A percentile compares a stretch with the other conserved stretches of the same genome.
Conservation (phyloP, 2,329 filamentous ascomycete species). For the Dissoconium aciculare region DNA sequence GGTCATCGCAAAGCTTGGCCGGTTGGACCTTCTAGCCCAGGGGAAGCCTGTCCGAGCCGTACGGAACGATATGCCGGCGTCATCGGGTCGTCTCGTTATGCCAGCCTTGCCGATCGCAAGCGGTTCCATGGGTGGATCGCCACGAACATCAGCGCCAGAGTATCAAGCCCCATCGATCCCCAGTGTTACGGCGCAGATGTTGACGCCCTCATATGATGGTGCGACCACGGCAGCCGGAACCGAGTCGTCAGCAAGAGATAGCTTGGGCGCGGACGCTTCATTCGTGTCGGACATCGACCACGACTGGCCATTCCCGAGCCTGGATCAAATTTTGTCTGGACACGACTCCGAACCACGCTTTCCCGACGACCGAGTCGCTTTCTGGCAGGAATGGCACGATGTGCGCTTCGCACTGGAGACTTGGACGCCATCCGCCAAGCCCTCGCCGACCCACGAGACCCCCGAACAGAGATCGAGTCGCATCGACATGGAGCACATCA, state of each 20-base stretch:
- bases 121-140: too few species aligned
- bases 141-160: too few species aligned
- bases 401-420: slow-evolving; percentile 60
- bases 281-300: background rate
- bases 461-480: slow-evolving; percentile 30
- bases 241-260: slow-evolving; percentile 52
- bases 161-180: slow-evolving; percentile 1
- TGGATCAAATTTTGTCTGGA: background rate
- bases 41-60: slow-evolving; percentile 35
- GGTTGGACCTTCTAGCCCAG: slow-evolving; percentile 72
- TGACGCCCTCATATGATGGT: too few species aligned
- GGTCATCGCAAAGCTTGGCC: slow-evolving; percentile 66
- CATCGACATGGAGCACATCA: slow-evolving; percentile 64
- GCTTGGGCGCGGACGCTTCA: slow-evolving; percentile 40
- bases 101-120: too few species aligned
- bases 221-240: slow-evolving; percentile 27
- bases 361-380: slow-evolving; percentile 44
- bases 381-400: slow-evolving; percentile 78
- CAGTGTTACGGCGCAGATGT: background rate
- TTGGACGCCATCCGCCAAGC: slow-evolving; percentile 42
- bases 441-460: slow-evolving; percentile 18
- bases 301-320: background rate
- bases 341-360: slow-evolving; percentile 12
- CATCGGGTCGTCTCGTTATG: too few species aligned
- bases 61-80: background rate